Evolutionary conservation across 768 basidiomycete species (phyloP).

Genomic region (Dentipellis sp.): DNA sequence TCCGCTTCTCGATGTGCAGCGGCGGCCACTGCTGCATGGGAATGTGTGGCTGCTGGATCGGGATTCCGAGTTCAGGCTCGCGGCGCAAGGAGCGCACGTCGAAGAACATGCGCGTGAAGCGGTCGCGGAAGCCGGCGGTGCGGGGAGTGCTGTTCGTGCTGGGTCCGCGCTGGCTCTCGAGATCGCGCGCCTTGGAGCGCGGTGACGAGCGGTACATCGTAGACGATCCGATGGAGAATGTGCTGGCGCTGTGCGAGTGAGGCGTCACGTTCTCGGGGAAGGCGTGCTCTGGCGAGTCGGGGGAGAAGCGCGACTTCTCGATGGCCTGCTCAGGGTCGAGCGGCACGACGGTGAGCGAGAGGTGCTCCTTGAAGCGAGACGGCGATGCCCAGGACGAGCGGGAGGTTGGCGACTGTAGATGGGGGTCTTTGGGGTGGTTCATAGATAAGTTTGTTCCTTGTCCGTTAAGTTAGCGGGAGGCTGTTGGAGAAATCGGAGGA

Average conservation of each 20-base stretch:
- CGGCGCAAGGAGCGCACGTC: slow-evolving; percentile 23
- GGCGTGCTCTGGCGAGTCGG: slow-evolving; percentile 27
- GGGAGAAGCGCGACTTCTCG: slow-evolving; percentile 33
- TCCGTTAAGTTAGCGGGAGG: too few species aligned
- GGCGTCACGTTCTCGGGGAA: slow-evolving; percentile 19
- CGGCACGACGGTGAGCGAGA: slow-evolving; percentile 11
- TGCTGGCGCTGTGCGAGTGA: neutral
- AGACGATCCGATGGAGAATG: slow-evolving; percentile 10
- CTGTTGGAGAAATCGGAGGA: neutral
- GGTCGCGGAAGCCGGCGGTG: slow-evolving; percentile 19
- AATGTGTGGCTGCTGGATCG: slow-evolving; percentile 15
- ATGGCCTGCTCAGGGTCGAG: slow-evolving; percentile 16
- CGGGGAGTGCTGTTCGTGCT: slow-evolving; percentile 9
- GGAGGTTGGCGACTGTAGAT: neutral
- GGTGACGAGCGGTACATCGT: slow-evolving; percentile 18
- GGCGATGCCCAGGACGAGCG: neutral
- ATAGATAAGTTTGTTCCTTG: neutral
- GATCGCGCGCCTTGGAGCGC: slow-evolving; percentile 13
- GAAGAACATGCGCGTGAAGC: slow-evolving; percentile 29
- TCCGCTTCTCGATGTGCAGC: slow-evolving; percentile 28
- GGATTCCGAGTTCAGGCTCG: slow-evolving; percentile 20
- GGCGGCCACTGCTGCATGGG: slow-evolving; percentile 25
- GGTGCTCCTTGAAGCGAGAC: slow-evolving; percentile 8
- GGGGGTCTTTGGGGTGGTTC: slow-evolving; percentile 1
- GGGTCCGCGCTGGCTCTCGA: slow-evolving; percentile 10